Evolutionary conservation across 2,329 filamentous ascomycete genomes (phyloP), one percentile per base, ranked within the genome.

Genomic region (Pestalotiopsis sp.): DNA sequence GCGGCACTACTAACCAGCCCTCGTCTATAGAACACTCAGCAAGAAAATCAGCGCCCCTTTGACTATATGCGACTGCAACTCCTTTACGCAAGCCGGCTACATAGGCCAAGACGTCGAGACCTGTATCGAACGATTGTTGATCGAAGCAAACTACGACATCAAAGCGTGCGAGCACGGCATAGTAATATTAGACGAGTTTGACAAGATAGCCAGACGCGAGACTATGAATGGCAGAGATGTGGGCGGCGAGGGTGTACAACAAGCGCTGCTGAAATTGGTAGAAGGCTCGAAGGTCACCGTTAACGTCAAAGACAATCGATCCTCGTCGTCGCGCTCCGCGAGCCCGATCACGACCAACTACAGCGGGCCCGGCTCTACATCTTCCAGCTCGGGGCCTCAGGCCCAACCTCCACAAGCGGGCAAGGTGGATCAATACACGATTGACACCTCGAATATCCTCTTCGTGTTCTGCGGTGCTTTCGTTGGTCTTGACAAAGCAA

Each of bases 401-500:
- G 75, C 82, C 2, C 75, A 80, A 4, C 85, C 85, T 0, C 82
- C 77, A 9, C 59, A 85, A 0, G 75, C 82, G 1, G 83, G 83
- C 40, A 89, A 88, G 73, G 83, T 86, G 9, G 88, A 90, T 66
- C 89, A 91, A 75, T 91, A 88, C 76, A 90, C 93, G 68, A 91
- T 98, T 68, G 92, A 96, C 75, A 99, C 96, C 0, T 95, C 94
- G 72, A 98, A 98, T 75, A 98, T 99, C 69, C 87, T 99, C 36
- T 99, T 99, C 81, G 94, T 99, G 57, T 97, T 96, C 79, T 97
- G 95, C 13, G 96, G 96, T 20, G 96, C 96, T 20, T 99, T 99
- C 78, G 93, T 97, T 45, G 95, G 95, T 2, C 85, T 98, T 1
- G 93, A 98, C 76, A 97, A 97, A 78, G 88, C 92, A 41, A 89